A percentile compares a stretch with the other conserved stretches of the same genome.
These are phyloP conservation scores for Trichoderma sp. DNA, from an alignment of 2,329 filamentous ascomycete species.

Conservation along the genomic window DNA sequence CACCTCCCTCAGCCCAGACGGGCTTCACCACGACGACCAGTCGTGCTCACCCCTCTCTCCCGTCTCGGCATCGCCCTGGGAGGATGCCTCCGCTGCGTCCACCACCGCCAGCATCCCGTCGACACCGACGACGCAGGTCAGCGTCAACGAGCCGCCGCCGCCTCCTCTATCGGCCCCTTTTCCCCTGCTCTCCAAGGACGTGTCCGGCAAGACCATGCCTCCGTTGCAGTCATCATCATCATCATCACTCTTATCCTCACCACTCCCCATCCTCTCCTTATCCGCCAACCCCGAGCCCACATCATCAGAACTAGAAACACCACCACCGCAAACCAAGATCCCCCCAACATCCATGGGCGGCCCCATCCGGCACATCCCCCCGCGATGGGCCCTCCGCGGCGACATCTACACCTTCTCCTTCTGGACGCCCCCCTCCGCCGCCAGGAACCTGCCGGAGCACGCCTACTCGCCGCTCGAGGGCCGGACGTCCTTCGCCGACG, in stretches of 20 bases:
- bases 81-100: constrained; percentile 19
- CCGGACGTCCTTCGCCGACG: constrained; percentile 43
- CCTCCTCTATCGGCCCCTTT: not conserved
- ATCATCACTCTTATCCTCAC: not conserved
- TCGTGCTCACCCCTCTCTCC: constrained; percentile 18
- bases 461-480: constrained; percentile 53
- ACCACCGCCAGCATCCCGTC: constrained; percentile 14
- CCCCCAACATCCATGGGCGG: constrained; percentile 15
- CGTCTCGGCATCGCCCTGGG: constrained; percentile 10
- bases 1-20: constrained; percentile 11
- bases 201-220: not conserved
- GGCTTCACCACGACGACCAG: not conserved
- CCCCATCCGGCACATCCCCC: constrained; percentile 34
- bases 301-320: no score
- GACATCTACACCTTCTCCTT: constrained; percentile 50
- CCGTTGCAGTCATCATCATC: no score
- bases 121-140: constrained; percentile 17
- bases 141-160: constrained; percentile 11
- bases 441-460: constrained; percentile 41
- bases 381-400: constrained; percentile 51
- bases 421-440: constrained; percentile 40
- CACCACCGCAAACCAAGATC: not conserved
- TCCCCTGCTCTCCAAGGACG: not conserved
- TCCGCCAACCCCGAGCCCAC: not conserved
- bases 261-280: constrained; percentile 1